Evolutionary conservation across 2,329 filamentous ascomycete genomes (phyloP), one percentile per base, ranked within the genome.

Genomic region (Epichloe hybrida): DNA sequence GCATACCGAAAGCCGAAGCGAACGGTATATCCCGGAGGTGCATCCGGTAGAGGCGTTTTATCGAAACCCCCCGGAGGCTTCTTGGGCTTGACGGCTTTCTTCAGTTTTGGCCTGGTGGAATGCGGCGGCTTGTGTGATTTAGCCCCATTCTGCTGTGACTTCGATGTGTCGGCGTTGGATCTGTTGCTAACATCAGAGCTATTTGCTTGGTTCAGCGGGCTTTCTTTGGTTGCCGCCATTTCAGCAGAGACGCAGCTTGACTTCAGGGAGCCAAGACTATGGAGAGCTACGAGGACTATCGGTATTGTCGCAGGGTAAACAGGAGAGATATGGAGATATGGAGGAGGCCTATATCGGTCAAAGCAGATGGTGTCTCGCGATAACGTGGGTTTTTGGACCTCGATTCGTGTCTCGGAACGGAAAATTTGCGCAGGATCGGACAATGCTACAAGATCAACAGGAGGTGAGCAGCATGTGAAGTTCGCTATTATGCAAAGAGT

Each of bases 1-100:
- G 90, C 91, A 52, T 80, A 76, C 65, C 91, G 84, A 63, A 97
- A 88, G 48, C 81, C 89, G 69, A 97, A 84, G 63, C 83, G 85
- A 56, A 96, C 64, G 0, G 88, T 95, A 68, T 86, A 96, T 27
- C 90, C 89, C 7, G 83, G 81, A 8, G 84, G 82, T 4, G 80
- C 81, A 59, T 77, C 68, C 0, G 88, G 87, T 8, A 95, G 72
- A 1, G 88, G 87, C 0, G 88, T 95, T 37, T 72, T 66, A 66
- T 95, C 89, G 64, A 80, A 93, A 36, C 89, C 89, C 89, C 89
- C 89, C 0, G 83, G 77, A 0, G 86, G 87, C 38, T 61, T 61
- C 42, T 61, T 64, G 13, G 58, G 50, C 45, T 59, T 58, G 44
- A 62, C 54, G 31, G 57, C 53, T 5, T 59, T 55, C 46, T 62